phyloP scores from a whole-genome alignment of 257 asterid genomes.

The Gynochthodes officinalis region DNA sequence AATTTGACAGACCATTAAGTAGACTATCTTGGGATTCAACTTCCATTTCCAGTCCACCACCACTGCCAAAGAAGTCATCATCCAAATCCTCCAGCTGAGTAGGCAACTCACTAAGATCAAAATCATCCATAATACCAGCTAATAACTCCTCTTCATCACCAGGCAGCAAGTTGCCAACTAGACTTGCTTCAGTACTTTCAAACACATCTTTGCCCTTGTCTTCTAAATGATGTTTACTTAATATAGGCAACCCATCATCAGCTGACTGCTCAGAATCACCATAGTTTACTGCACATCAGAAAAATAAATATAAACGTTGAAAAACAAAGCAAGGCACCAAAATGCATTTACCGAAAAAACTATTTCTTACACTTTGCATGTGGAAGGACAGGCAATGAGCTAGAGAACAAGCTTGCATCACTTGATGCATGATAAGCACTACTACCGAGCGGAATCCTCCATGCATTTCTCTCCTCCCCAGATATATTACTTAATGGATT shows the following conservation, averaged over 20 bases:
- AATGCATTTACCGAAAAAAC: conserved; percentile 5
- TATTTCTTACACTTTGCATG: conserved; percentile 57
- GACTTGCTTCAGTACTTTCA: conserved; percentile 46
- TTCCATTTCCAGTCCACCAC: conserved; percentile 92
- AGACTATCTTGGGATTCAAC: conserved; percentile 48
- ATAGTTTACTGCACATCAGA: conserved; percentile 52
- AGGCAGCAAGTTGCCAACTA: conserved; percentile 61
- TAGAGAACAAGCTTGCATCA: conserved; percentile 81
- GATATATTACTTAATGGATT: conserved; percentile 27
- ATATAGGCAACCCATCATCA: conserved; percentile 56
- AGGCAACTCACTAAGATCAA: conserved; percentile 82
- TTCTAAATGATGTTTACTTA: conserved; percentile 31
- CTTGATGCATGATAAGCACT: conserved; percentile 45
- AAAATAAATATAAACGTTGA: background rate
- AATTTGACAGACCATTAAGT: conserved; percentile 47
- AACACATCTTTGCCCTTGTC: conserved; percentile 50
- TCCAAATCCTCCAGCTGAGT: conserved; percentile 90
- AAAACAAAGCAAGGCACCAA: background rate
- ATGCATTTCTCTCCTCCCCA: conserved; percentile 43
- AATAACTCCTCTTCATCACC: conserved; percentile 90
- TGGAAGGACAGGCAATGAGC: conserved; percentile 70
- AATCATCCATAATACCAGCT: conserved; percentile 86
- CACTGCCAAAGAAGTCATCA: conserved; percentile 93
- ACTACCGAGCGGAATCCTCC: conserved; percentile 51
- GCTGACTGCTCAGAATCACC: conserved; percentile 43